These are phyloP conservation scores for Emmonsia crescens DNA, from an alignment of 2,329 filamentous ascomycete genomes.

Conservation along the genomic window DNA sequence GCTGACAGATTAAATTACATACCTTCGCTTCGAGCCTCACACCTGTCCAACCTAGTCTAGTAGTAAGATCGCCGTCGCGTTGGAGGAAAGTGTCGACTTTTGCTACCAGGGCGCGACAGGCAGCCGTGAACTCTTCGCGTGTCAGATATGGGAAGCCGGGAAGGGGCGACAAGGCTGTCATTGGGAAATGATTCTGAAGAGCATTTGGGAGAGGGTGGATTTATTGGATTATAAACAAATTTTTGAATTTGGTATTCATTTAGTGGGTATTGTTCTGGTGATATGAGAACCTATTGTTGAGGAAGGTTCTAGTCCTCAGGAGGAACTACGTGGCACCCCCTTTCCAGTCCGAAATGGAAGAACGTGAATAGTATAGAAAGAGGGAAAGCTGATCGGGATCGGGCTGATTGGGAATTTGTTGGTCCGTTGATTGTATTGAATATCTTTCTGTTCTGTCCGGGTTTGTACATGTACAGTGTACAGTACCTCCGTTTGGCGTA, in stretches of 20 bases:
- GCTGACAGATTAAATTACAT: neutral
- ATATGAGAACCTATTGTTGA: neutral
- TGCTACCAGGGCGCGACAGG: constrained; percentile 3
- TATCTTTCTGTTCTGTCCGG: neutral
- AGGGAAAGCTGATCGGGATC: neutral
- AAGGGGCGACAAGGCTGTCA: neutral
- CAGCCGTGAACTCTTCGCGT: constrained; percentile 4
- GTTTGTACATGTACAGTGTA: too few species aligned
- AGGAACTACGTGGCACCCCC: neutral
- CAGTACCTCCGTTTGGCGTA: neutral
- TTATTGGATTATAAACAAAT: neutral
- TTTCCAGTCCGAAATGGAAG: neutral
- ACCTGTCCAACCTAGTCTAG: constrained; percentile 2
- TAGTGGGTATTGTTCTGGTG: neutral
- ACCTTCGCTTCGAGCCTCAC: constrained; percentile 2
- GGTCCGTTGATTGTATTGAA: neutral
- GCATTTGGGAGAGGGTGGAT: neutral
- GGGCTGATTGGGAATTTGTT: neutral
- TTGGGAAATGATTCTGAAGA: neutral
- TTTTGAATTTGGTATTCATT: neutral
- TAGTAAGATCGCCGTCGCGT: too few species aligned
- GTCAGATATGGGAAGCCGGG: constrained; percentile 6
- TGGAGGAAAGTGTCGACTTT: neutral
- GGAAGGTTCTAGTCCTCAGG: neutral
- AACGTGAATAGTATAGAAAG: too few species aligned